Conservation (phyloP, 2,329 filamentous ascomycete species). For the Aspergillus niger region DNA sequence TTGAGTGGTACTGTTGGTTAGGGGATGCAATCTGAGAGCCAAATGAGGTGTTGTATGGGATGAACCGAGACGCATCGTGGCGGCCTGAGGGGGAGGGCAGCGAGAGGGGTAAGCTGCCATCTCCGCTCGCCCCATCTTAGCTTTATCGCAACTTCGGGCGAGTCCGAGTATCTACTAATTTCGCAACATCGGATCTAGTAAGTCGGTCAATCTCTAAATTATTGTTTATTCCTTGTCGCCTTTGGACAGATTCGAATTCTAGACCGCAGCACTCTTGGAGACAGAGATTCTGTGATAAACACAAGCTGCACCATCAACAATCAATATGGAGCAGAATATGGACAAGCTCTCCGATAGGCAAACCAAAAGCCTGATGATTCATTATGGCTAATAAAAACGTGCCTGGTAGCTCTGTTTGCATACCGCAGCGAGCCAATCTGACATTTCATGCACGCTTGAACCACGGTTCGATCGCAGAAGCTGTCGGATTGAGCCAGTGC, state of each 20-base stretch:
- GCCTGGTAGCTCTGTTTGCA: no score
- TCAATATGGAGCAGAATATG: no score
- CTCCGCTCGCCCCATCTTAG: neutral
- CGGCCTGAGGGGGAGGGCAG: neutral
- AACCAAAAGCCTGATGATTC: no score
- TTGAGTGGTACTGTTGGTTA: conserved; percentile 16
- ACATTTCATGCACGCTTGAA: neutral
- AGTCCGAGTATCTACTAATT: neutral
- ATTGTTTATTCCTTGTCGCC: no score
- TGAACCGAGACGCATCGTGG: neutral
- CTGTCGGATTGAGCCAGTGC: neutral
- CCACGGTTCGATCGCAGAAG: neutral
- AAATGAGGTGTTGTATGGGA: neutral
- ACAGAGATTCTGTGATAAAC: no score
- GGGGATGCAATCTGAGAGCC: neutral
- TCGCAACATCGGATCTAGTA: neutral
- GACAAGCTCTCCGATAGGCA: no score
- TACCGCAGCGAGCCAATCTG: neutral
- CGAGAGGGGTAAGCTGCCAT: neutral
- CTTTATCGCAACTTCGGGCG: neutral
- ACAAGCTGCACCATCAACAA: no score
- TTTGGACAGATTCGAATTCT: no score
- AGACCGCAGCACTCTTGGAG: no score
- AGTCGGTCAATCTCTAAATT: no score
- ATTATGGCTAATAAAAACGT: no score